Conservation (phyloP, 139 green algal species). For the Spirogloea muscicola region DNA sequence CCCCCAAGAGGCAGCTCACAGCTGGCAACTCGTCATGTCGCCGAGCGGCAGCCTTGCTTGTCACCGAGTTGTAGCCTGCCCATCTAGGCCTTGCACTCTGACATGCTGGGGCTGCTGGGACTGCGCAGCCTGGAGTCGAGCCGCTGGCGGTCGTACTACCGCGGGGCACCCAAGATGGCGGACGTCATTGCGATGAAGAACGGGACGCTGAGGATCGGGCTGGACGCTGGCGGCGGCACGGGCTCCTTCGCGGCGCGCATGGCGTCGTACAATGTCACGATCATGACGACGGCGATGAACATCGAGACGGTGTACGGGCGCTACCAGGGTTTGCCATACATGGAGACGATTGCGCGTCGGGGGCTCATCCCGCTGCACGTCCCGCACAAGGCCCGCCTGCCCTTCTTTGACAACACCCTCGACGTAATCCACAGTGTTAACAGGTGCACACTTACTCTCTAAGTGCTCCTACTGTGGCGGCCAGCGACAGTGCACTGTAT, state of each 20-base stretch:
- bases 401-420: not conserved
- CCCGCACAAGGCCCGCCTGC: not conserved
- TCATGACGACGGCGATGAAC: constrained; percentile 25
- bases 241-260: constrained; percentile 32
- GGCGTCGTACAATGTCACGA: constrained; percentile 21
- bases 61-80: too few relatives aligned
- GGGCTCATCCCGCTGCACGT: constrained; percentile 2
- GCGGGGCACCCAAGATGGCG: constrained; percentile 18
- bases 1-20: too few relatives aligned
- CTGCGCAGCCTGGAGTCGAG: not conserved
- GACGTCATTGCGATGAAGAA: constrained; percentile 38
- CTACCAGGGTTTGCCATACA: not conserved
- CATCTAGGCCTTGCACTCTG: too few relatives aligned
- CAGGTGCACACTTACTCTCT: too few relatives aligned
- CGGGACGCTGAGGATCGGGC: constrained; percentile 14
- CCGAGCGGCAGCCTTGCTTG: too few relatives aligned
- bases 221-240: constrained; percentile 17
- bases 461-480: too few relatives aligned
- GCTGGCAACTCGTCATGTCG: too few relatives aligned
- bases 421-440: constrained; percentile 36
- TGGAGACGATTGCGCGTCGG: not conserved
- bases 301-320: constrained; percentile 1
- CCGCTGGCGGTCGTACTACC: constrained; percentile 16
- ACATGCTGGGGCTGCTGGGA: too few relatives aligned
- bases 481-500: too few relatives aligned